Evolutionary conservation across 805 yeast genomes (phyloP).

Genomic region (Scheffersomyces amazonensis): DNA sequence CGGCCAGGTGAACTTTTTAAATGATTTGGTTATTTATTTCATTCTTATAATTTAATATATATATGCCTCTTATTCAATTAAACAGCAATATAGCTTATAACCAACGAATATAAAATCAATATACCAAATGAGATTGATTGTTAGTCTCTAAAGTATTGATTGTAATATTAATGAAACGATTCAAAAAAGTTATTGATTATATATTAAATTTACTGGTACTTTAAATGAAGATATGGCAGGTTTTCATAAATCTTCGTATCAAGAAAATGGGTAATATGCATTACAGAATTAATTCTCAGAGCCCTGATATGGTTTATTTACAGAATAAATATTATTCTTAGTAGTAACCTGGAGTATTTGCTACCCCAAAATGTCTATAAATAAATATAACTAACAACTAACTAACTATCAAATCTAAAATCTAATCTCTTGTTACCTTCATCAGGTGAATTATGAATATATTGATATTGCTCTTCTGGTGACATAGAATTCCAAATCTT

Average conservation of each 20-base stretch:
- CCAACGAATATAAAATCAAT: slow-evolving; percentile 44
- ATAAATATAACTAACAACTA: too few relatives aligned
- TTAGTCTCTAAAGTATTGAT: too few relatives aligned
- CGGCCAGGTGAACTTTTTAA: too few relatives aligned
- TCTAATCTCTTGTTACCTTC: slow-evolving; percentile 23
- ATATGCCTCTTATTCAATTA: slow-evolving; percentile 26
- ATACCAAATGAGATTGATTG: slow-evolving; percentile 55
- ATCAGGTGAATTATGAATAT: slow-evolving; percentile 14
- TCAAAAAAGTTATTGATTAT: slow-evolving; percentile 55
- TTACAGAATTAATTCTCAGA: too few relatives aligned
- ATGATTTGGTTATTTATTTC: too few relatives aligned
- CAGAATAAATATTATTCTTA: too few relatives aligned
- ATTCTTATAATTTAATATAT: slow-evolving; percentile 27
- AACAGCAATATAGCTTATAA: slow-evolving; percentile 27
- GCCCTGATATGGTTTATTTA: too few relatives aligned
- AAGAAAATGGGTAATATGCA: slow-evolving; percentile 62
- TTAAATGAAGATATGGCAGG: slow-evolving; percentile 82
- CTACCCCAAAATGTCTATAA: too few relatives aligned
- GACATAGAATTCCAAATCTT: slow-evolving; percentile 17
- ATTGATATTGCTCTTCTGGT: slow-evolving; percentile 14
- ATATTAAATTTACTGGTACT: slow-evolving; percentile 55
- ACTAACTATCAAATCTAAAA: slow-evolving; percentile 18
- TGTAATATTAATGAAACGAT: slow-evolving; percentile 79
- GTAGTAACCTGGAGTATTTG: too few relatives aligned
- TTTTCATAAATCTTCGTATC: slow-evolving; percentile 70